Evolutionary conservation across 129 eudicot species (phyloP), one percentile per base, ranked within the genome.

Genomic region (Lactuca sativa): DNA sequence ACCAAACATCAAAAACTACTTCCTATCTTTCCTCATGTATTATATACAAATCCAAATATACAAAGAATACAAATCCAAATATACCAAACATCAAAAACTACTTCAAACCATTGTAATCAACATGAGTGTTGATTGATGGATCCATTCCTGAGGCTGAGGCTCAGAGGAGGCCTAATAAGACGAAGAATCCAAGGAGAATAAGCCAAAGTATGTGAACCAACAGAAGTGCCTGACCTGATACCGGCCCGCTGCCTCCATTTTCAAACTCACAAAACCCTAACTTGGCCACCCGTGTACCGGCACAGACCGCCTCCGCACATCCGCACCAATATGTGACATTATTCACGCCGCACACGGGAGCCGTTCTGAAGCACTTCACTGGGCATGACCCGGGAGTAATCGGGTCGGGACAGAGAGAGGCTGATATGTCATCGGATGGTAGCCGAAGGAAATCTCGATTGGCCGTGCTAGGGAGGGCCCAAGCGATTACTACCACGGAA

Each of bases 261-360:
- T 88, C 96, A 31, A 77, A 74, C 57, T 83, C 88, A 53, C 96
- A 91, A 49, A 74, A 85, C 61, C 96, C 97, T 33, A 60, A 9
- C 49, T 80, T 88, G n/a, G 87, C 86, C 10, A 91, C 93, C 17
- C 77, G 69, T 30, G 83, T 76, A 9, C 96, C 92, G 2, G 85
- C 83, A 59, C 97, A 91, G 5, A 59, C 59, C 15, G 97, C 96
- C 40, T 91, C 97, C 1, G 84, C 67, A 66, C 95, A 88, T 2
- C 97, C 92, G 77, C 97, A 89, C 96, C 96, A 86, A 67, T 86
- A 89, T 4, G 92, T 89, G 15, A 89, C 86, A 38, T 87, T 85
- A 59, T 89, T 89, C 10, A 65, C 74, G 3, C 92, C 93, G 70
- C 92, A 84, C 7, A 80, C 84, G 43, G 90, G 96, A 63, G 82